Evolutionary conservation across 768 basidiomycete genomes (phyloP).

Genomic region (Auricularia auricula-judae): DNA sequence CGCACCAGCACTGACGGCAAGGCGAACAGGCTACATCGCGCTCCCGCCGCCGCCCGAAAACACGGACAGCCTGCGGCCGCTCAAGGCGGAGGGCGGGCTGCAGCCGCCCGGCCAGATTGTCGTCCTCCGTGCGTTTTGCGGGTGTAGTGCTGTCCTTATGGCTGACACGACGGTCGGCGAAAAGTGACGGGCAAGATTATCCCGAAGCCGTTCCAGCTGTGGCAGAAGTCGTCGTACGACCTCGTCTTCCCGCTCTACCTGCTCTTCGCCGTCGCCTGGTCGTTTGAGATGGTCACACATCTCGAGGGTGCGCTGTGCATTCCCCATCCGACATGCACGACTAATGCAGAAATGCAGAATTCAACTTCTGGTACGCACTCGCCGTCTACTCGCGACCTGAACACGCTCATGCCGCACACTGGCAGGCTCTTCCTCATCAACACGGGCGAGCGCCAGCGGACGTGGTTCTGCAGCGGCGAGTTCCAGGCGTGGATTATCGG

Average conservation of each 20-base stretch:
- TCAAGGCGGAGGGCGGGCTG: not conserved
- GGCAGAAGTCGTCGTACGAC: slow-evolving; percentile 30
- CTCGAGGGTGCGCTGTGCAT: slow-evolving; percentile 47
- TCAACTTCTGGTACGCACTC: not conserved
- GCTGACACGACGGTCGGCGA: too few relatives aligned
- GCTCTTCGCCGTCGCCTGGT: slow-evolving; percentile 62
- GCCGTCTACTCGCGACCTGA: too few relatives aligned
- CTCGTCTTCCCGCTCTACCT: slow-evolving; percentile 65
- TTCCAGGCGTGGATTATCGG: slow-evolving; percentile 63
- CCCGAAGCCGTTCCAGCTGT: slow-evolving; percentile 45
- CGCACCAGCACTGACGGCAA: slow-evolving; percentile 22
- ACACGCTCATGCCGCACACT: too few relatives aligned
- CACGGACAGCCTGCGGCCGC: not conserved
- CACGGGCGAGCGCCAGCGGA: slow-evolving; percentile 56
- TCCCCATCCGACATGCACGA: too few relatives aligned
- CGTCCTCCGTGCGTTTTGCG: not conserved
- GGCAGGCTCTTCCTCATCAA: slow-evolving; percentile 70
- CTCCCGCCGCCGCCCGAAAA: not conserved
- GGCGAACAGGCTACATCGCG: slow-evolving; percentile 9
- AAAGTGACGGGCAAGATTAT: slow-evolving; percentile 17
- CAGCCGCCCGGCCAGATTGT: not conserved
- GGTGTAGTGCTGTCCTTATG: too few relatives aligned
- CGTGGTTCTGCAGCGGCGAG: slow-evolving; percentile 77
- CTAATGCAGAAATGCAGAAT: slow-evolving; percentile 1
- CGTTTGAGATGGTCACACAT: slow-evolving; percentile 73